These are phyloP conservation scores for Penicillium goetzii DNA, from an alignment of 495 filamentous ascomycete genomes.

Conservation along the genomic window DNA sequence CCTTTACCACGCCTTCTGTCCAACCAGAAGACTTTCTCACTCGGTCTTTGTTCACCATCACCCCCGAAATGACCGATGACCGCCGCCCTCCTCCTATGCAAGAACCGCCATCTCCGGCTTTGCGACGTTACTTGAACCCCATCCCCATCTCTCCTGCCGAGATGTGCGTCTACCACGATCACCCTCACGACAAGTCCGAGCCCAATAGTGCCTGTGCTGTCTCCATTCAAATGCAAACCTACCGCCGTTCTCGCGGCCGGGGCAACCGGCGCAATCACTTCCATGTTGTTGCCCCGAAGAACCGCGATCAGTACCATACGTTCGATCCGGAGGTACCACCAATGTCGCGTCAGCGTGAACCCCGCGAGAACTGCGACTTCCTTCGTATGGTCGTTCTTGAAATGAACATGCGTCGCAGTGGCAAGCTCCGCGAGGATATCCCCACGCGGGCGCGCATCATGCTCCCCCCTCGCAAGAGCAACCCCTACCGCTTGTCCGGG, in stretches of 20 bases:
- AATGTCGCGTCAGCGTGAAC: slow-evolving; percentile 77
- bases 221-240: slow-evolving; percentile 88
- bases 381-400: slow-evolving; percentile 92
- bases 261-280: slow-evolving; percentile 41
- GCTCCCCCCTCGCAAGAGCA: slow-evolving; percentile 77
- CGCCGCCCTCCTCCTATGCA: slow-evolving; percentile 76
- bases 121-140: slow-evolving; percentile 92
- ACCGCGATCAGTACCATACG: slow-evolving; percentile 44
- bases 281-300: slow-evolving; percentile 33
- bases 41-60: slow-evolving; percentile 76
- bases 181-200: slow-evolving; percentile 40
- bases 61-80: slow-evolving; percentile 85
- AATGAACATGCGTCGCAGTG: slow-evolving; percentile 93
- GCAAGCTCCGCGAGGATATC: slow-evolving; percentile 86
- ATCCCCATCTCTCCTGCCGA: slow-evolving; percentile 69
- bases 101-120: slow-evolving; percentile 79
- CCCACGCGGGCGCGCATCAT: slow-evolving; percentile 82
- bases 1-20: slow-evolving; percentile 70
- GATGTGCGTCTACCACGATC: slow-evolving; percentile 59
- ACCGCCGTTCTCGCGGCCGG: slow-evolving; percentile 49
- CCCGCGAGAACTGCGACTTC: slow-evolving; percentile 92
- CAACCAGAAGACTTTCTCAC: slow-evolving; percentile 90
- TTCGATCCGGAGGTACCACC: slow-evolving; percentile 50
- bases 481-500: slow-evolving; percentile 29
- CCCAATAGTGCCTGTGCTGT: slow-evolving; percentile 60